A percentile compares a stretch with the other conserved stretches of the same genome.
phyloP scores from a whole-genome alignment of 148 eudicot species.

The Vaccinium vitisidaea region DNA sequence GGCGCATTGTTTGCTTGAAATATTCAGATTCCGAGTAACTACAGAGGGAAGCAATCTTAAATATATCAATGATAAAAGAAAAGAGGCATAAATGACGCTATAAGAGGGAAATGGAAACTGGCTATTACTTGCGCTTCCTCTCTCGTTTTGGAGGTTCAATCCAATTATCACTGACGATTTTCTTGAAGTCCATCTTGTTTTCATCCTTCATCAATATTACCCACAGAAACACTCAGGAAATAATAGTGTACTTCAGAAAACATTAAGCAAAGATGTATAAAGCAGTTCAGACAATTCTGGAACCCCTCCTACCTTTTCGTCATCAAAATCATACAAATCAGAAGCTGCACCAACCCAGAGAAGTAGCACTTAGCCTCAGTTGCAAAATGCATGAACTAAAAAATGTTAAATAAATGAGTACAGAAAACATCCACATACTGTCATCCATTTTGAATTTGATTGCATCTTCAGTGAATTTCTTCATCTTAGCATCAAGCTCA shows the following conservation, averaged over 20 bases:
- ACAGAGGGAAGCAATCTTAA: constrained; percentile 14
- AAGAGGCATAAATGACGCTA: not conserved
- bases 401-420: not conserved
- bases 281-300: not conserved
- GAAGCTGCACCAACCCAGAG: constrained; percentile 58
- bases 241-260: not conserved
- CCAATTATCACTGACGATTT: constrained; percentile 87
- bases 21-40: constrained; percentile 98
- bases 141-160: constrained; percentile 95
- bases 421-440: constrained; percentile 47
- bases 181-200: constrained; percentile 84
- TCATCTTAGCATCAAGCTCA: constrained; percentile 99
- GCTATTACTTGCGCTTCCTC: constrained; percentile 87
- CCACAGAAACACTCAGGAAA: not conserved
- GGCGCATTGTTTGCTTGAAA: constrained; percentile 99
- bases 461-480: constrained; percentile 98
- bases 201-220: constrained; percentile 56
- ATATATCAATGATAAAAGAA: not conserved
- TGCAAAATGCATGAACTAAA: not conserved
- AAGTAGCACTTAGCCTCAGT: constrained; percentile 14
- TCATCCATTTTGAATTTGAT: constrained; percentile 98
- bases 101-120: not conserved
- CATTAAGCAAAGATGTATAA: not conserved
- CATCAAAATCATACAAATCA: constrained; percentile 92
- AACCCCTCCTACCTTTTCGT: constrained; percentile 60